Base-by-base conservation (phyloP, 257 asterid species). In the Capsicum chinense region DNA sequence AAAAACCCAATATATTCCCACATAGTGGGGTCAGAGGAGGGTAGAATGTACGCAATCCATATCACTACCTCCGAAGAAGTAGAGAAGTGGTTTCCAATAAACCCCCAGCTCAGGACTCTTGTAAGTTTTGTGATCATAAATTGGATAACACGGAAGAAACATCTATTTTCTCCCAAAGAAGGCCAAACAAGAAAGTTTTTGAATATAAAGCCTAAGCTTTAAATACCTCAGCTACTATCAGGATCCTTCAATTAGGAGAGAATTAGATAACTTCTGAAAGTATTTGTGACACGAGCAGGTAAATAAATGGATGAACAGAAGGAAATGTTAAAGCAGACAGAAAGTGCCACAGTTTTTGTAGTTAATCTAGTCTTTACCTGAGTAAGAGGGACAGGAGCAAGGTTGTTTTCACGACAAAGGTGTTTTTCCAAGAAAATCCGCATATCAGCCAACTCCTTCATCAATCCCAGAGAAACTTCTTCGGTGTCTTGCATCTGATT, bases 401-500 rank as follows among this genome's bases (percentile, higher is more conserved):
- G 87, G 80, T 84, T 88, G 50, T 81, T 79, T 57, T 82, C 90
- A 58, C 60, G 69, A 52, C 21, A 84, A 79, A 81, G 85, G 52
- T 88, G 83, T 57, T 85, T 90, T 86, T 88, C 94, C 93, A 95
- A 82, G 83, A 94, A 64, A 83, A 74, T 85, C 6, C 98, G 92
- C 78, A 95, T 87, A 44, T 56, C 59, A 39, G 95, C 88, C 85
- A 95, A 80, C 87, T 93, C 97, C 44, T 88, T 83, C 88, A 95
- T 89, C 91, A 95, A 91, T 47, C 84, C 89, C 3, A 85, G 85
- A 33, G 94, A 92, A 78, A 95, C 85, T 86, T 95, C 98, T 86
- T 91, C 95, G 79, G 97, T 92, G 59, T 93, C 95, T 12, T 84
- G 94, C 95, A 95, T 86, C 90, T 95, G 99, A 84, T 90, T 94